Percentiles rank a stretch among this genome's conserved stretches.
phyloP scores from a whole-genome alignment of 495 filamentous ascomycete species.

The Clohesyomyces aquaticus region DNA sequence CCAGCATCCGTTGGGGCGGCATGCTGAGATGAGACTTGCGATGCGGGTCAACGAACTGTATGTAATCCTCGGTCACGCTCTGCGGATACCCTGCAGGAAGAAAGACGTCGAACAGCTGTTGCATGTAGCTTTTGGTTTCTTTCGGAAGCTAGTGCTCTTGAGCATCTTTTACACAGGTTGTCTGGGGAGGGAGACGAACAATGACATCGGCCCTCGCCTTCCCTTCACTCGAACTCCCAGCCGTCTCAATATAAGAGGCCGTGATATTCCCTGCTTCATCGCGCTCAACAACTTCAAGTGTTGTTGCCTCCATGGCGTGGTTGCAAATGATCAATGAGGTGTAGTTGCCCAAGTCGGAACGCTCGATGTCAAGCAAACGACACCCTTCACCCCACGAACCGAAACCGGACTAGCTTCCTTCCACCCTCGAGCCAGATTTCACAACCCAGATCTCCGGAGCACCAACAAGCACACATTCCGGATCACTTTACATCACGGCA shows the following conservation, averaged over 20 bases:
- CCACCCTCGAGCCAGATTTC: too few species aligned
- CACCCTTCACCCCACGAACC: too few species aligned
- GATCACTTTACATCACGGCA: slow-evolving; percentile 1
- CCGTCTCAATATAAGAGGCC: slow-evolving; percentile 52
- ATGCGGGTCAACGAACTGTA: too few species aligned
- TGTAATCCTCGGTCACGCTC: slow-evolving; percentile 88
- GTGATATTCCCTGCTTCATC: slow-evolving; percentile 58
- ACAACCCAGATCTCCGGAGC: slow-evolving; percentile 3
- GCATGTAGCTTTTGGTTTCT: slow-evolving; percentile 43
- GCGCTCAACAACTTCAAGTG: slow-evolving; percentile 47
- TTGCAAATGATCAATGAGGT: too few species aligned
- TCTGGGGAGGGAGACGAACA: slow-evolving; percentile 40
- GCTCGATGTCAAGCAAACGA: too few species aligned
- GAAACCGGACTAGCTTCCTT: too few species aligned
- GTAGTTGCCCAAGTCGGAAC: too few species aligned
- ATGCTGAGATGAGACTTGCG: too few species aligned
- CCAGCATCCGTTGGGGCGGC: too few species aligned
- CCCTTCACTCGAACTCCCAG: slow-evolving; percentile 5
- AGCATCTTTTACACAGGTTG: too few species aligned
- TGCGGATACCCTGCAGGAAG: slow-evolving; percentile 92
- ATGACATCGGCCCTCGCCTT: slow-evolving; percentile 44
- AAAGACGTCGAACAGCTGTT: slow-evolving; percentile 69
- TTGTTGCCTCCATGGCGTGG: slow-evolving; percentile 3
- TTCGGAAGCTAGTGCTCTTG: slow-evolving; percentile 35
- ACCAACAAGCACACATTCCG: not conserved